phyloP scores from a whole-genome alignment of 805 yeast genomes.

The Starmerella powellii region DNA sequence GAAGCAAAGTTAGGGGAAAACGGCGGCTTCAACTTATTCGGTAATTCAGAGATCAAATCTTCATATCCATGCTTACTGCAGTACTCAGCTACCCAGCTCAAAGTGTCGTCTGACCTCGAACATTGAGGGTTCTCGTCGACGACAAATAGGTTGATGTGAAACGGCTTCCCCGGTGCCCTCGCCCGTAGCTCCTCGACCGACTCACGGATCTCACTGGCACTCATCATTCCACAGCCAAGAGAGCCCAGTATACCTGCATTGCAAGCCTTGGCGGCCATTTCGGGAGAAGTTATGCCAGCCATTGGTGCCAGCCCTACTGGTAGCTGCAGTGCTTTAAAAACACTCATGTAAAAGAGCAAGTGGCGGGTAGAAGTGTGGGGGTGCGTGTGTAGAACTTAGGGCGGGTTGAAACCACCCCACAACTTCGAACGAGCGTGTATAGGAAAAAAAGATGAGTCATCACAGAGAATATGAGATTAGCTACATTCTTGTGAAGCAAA shows the following conservation, averaged over 20 bases:
- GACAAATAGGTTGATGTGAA: neutral
- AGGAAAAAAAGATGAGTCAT: no score
- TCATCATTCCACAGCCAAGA: neutral
- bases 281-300: neutral
- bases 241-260: neutral
- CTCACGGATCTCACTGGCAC: neutral
- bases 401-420: no score
- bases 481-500: no score
- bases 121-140: neutral
- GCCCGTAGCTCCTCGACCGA: neutral
- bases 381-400: no score
- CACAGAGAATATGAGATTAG: no score
- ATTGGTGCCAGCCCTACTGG: neutral
- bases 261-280: slow-evolving; percentile 1
- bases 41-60: neutral
- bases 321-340: neutral
- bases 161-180: neutral
- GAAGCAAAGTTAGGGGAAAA: neutral
- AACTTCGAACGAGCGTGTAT: no score
- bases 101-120: neutral
- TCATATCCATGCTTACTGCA: neutral
- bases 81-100: neutral
- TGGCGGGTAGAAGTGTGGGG: no score
- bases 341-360: neutral
- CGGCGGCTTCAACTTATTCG: neutral